A percentile compares a stretch with the other conserved stretches of the same genome.
Conservation (phyloP, 2,329 filamentous ascomycete species). For the Fusarium sp. region DNA sequence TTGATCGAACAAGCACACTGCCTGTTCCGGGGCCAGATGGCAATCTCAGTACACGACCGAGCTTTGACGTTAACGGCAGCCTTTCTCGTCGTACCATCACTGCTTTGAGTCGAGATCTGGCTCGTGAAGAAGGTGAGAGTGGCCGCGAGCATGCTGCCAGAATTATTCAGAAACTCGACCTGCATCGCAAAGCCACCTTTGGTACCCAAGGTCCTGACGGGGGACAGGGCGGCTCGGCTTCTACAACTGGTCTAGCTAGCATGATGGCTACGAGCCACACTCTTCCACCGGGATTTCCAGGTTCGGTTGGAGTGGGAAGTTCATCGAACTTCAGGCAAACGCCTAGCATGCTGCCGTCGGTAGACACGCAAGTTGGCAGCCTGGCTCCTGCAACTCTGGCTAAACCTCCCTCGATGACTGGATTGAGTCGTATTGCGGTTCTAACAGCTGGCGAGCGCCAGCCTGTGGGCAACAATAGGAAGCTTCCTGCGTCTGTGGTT, state of each 20-base stretch:
- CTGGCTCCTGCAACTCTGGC: constrained; percentile 87
- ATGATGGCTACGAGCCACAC: constrained; percentile 88
- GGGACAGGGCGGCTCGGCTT: constrained; percentile 56
- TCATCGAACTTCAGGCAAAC: constrained; percentile 48
- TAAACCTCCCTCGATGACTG: constrained; percentile 85
- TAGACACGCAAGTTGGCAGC: constrained; percentile 67
- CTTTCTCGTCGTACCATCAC: constrained; percentile 69
- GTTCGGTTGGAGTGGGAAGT: constrained; percentile 50
- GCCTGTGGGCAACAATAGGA: constrained; percentile 74
- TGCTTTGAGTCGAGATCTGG: constrained; percentile 63
- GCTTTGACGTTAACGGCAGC: constrained; percentile 74
- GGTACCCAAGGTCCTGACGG: constrained; percentile 57
- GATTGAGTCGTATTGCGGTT: constrained; percentile 87
- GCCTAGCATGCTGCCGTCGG: constrained; percentile 53
- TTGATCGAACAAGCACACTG: constrained; percentile 75
- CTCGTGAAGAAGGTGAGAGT: constrained; percentile 76
- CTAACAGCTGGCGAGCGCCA: constrained; percentile 82
- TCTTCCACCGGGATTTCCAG: constrained; percentile 73
- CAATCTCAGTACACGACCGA: constrained; percentile 70
- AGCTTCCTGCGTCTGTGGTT: constrained; percentile 86
- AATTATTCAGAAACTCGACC: constrained; percentile 92
- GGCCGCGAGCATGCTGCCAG: constrained; percentile 85
- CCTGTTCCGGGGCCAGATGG: constrained; percentile 72
- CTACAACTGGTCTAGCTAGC: constrained; percentile 79
- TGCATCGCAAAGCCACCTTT: constrained; percentile 83